phyloP scores from a whole-genome alignment of 2,329 filamentous ascomycete species.

The Calonectria crousiana region DNA sequence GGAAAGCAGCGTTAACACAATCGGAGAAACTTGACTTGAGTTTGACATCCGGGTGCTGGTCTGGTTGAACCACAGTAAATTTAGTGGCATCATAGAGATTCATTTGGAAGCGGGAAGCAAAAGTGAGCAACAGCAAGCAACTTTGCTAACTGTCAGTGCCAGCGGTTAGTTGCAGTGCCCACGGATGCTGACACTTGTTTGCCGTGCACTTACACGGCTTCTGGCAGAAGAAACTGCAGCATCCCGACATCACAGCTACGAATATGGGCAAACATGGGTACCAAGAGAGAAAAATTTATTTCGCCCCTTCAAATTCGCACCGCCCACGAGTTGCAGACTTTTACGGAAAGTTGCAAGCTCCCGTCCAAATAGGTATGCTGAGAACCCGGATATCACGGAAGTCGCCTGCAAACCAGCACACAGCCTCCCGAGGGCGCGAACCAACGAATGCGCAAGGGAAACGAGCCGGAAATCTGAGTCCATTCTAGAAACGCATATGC shows the following conservation, averaged over 20 bases:
- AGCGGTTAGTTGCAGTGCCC: not conserved
- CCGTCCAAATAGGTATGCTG: not conserved
- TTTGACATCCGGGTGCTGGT: not conserved
- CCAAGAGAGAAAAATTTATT: not conserved
- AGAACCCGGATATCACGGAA: constrained; percentile 3
- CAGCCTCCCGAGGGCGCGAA: not conserved
- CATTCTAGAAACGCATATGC: not conserved
- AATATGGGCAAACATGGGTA: not conserved
- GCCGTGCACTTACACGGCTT: constrained; percentile 5
- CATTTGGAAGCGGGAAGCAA: not conserved
- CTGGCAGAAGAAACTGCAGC: not conserved
- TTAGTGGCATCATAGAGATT: not conserved
- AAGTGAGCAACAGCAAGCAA: not conserved
- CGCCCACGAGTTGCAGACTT: not conserved
- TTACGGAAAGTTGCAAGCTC: not conserved
- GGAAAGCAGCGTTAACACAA: not conserved
- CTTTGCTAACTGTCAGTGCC: not conserved
- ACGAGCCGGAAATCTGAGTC: not conserved
- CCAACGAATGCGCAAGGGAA: not conserved
- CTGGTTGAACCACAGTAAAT: not conserved
- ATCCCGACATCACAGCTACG: not conserved
- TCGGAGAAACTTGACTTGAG: not conserved
- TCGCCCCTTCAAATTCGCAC: not conserved
- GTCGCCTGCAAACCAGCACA: not conserved
- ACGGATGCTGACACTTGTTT: constrained; percentile 12